Percentiles rank a stretch among this genome's conserved stretches.
Evolutionary conservation across 2,329 filamentous ascomycete genomes (phyloP).

Genomic region (Alternaria sp.): DNA sequence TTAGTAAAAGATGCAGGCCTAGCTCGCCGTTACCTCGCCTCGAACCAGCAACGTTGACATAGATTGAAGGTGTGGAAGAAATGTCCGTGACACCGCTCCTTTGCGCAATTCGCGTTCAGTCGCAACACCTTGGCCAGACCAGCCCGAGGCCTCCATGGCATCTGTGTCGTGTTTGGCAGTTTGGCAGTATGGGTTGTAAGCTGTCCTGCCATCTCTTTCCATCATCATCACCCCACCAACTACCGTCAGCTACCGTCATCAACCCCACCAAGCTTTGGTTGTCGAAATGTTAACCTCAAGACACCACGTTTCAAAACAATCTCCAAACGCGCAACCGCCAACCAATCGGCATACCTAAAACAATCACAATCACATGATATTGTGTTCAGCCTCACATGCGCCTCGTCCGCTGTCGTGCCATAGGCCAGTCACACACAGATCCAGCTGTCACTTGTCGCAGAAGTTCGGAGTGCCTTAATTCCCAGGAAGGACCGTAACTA

Average conservation of each 20-base stretch:
- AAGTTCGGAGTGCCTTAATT: not conserved
- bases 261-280: not conserved
- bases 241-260: not conserved
- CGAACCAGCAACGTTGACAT: not conserved
- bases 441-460: not conserved
- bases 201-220: not conserved
- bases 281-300: not conserved
- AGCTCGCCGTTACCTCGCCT: not conserved
- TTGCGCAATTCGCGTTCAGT: not conserved
- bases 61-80: not conserved
- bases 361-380: not conserved
- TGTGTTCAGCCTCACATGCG: not conserved
- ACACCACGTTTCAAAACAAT: not conserved
- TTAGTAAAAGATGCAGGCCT: not conserved
- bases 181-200: not conserved
- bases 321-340: not conserved
- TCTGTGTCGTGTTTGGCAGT: not conserved
- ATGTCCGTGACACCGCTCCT: not conserved
- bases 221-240: not conserved
- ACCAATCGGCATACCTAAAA: not conserved
- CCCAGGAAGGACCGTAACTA: not conserved
- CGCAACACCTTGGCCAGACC: not conserved
- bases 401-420: not conserved
- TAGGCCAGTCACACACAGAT: not conserved
- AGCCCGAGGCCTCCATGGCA: not conserved